Evolutionary conservation across 1,139 yeast species (phyloP).

Genomic region (Geotrichum aggregatum): DNA sequence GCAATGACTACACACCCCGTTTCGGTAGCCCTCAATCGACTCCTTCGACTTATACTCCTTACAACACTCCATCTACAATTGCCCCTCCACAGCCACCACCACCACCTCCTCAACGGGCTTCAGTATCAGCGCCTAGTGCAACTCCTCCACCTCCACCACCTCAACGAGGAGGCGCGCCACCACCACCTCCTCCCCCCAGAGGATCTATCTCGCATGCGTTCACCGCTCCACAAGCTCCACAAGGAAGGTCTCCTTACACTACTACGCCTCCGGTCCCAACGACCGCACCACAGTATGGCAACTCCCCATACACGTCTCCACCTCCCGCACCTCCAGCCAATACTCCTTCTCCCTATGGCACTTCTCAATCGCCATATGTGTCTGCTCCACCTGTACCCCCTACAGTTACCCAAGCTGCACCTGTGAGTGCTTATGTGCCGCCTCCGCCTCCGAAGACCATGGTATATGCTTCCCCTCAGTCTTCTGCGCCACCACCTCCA

Average conservation of each 20-base stretch:
- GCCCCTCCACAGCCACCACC: constrained; percentile 26
- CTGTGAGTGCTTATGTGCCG: constrained; percentile 26
- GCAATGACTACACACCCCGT: constrained; percentile 17
- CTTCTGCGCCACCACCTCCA: constrained; percentile 35
- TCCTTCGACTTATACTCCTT: constrained; percentile 19
- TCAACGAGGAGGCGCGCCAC: constrained; percentile 21
- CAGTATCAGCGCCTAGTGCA: constrained; percentile 26
- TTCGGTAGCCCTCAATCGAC: constrained; percentile 22
- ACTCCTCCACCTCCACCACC: constrained; percentile 31
- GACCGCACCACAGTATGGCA: constrained; percentile 31
- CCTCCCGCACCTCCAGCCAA: constrained; percentile 22
- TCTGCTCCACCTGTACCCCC: constrained; percentile 33
- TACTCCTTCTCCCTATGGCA: constrained; percentile 14
- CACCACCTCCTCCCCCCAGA: constrained; percentile 39
- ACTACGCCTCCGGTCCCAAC: constrained; percentile 33
- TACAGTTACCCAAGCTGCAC: constrained; percentile 30
- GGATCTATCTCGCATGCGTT: constrained; percentile 28
- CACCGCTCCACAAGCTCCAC: constrained; percentile 30
- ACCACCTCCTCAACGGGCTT: constrained; percentile 36
- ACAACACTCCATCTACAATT: constrained; percentile 14
- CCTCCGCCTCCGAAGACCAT: constrained; percentile 34
- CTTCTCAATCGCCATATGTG: constrained; percentile 26
- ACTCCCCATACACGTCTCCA: constrained; percentile 31
- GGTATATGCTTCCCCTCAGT: constrained; percentile 27
- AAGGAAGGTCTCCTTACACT: constrained; percentile 28